Percentiles rank a stretch among this genome's conserved stretches.
phyloP scores from a whole-genome alignment of 2,329 filamentous ascomycete species.

The Xylariales sp. region DNA sequence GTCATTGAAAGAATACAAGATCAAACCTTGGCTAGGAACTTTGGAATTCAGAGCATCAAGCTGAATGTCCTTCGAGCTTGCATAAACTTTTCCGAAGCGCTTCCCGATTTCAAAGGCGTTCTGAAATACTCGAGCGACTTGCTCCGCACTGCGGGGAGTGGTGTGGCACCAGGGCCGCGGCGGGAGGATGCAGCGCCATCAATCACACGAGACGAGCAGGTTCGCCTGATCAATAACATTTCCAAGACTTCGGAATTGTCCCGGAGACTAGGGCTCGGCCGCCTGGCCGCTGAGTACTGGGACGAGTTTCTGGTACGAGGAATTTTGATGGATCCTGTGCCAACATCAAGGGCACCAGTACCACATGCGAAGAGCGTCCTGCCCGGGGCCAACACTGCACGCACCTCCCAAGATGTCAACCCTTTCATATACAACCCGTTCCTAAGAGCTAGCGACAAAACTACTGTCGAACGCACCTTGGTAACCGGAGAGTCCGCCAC shows the following conservation, averaged over 20 bases:
- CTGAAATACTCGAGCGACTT: conserved; percentile 81
- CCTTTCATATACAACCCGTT: conserved; percentile 98
- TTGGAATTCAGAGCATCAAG: conserved; percentile 77
- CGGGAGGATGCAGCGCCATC: conserved; percentile 66
- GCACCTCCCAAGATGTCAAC: conserved; percentile 60
- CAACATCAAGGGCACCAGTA: conserved; percentile 57
- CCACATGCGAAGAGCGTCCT: conserved; percentile 57
- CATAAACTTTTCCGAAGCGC: conserved; percentile 87
- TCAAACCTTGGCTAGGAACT: conserved; percentile 56
- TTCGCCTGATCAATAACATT: conserved; percentile 79
- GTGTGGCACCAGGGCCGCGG: conserved; percentile 68
- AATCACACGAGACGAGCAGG: conserved; percentile 77
- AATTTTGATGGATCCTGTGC: conserved; percentile 63
- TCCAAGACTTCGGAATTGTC: conserved; percentile 77
- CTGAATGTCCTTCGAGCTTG: conserved; percentile 84
- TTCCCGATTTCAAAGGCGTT: conserved; percentile 90
- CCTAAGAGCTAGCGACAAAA: conserved; percentile 60
- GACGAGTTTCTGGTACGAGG: conserved; percentile 88
- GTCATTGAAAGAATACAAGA: conserved; percentile 54
- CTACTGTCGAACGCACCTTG: conserved; percentile 61
- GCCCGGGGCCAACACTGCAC: conserved; percentile 43
- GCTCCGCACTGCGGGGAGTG: conserved; percentile 75
- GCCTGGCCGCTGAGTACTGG: conserved; percentile 85
- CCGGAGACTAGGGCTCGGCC: conserved; percentile 64
- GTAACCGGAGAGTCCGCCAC: conserved; percentile 74